Percentiles rank a stretch among this genome's conserved stretches.
These are phyloP conservation scores for Huntiella moniliformis DNA, from an alignment of 2,329 filamentous ascomycete species.

Conservation along the genomic window DNA sequence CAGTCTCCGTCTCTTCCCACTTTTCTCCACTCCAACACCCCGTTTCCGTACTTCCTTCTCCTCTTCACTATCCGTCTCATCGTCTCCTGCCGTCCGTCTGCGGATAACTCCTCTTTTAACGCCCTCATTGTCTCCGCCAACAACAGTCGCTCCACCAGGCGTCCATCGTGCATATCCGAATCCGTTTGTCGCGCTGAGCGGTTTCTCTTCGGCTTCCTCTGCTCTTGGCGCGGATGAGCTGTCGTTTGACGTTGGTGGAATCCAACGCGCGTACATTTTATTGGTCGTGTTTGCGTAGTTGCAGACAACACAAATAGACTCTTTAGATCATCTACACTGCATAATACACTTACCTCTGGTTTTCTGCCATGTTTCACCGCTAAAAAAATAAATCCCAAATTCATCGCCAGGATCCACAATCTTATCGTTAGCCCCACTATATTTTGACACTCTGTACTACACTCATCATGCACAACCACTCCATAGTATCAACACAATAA, in stretches of 20 bases:
- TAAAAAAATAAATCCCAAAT: neutral
- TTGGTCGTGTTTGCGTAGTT: neutral
- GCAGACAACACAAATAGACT: neutral
- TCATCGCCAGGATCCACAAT: too few relatives aligned
- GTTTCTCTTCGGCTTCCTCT: neutral
- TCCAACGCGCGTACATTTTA: slow-evolving; percentile 11
- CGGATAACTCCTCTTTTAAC: neutral
- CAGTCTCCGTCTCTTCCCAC: slow-evolving; percentile 5
- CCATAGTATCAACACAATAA: neutral
- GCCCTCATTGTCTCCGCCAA: neutral
- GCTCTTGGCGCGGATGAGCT: neutral
- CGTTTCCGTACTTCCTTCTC: slow-evolving; percentile 13
- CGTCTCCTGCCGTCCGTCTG: neutral
- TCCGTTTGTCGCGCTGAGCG: slow-evolving; percentile 7
- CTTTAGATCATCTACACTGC: neutral
- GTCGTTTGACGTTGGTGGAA: slow-evolving; percentile 2
- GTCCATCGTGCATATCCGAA: slow-evolving; percentile 12
- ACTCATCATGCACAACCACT: neutral
- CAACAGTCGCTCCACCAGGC: slow-evolving; percentile 2
- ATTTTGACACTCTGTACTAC: neutral
- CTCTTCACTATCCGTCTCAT: neutral
- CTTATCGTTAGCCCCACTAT: too few relatives aligned
- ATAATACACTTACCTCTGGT: neutral
- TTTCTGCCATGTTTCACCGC: slow-evolving; percentile 7
- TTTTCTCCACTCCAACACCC: slow-evolving; percentile 11